phyloP scores from a whole-genome alignment of 148 eudicot genomes.

The Salicornia ramosissima region DNA sequence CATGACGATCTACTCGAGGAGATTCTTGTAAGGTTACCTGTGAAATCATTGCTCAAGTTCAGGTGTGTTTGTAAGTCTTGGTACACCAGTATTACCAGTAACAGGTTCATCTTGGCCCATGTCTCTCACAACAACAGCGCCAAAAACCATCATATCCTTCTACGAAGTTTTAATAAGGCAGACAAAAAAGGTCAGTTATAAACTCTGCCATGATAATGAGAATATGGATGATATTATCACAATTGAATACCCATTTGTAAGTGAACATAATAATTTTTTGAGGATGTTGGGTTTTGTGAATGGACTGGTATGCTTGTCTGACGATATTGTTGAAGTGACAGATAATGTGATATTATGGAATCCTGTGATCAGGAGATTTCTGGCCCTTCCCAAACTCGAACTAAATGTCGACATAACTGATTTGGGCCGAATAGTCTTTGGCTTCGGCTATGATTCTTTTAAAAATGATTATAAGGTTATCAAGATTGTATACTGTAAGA shows the following conservation, averaged over 20 bases:
- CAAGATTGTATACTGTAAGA: constrained; percentile 18
- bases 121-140: neutral
- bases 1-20: constrained; percentile 21
- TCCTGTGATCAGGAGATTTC: constrained; percentile 26
- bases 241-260: constrained; percentile 19
- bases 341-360: constrained; percentile 32
- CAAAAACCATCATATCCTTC: constrained; percentile 9
- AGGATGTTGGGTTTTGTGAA: constrained; percentile 31
- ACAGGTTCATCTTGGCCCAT: constrained; percentile 30
- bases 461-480: constrained; percentile 32
- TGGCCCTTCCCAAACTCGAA: constrained; percentile 20
- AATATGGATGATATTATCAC: constrained; percentile 12
- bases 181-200: constrained; percentile 15
- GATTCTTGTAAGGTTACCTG: constrained; percentile 30
- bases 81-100: constrained; percentile 26
- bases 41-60: constrained; percentile 25
- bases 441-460: constrained; percentile 33
- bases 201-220: constrained; percentile 23
- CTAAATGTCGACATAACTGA: neutral
- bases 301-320: constrained; percentile 32
- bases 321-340: constrained; percentile 15
- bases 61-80: constrained; percentile 29
- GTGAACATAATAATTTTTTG: constrained; percentile 15
- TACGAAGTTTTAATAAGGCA: constrained; percentile 11
- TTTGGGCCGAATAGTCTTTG: constrained; percentile 10